Percentiles rank a stretch among this genome's conserved stretches.
phyloP scores from a whole-genome alignment of 106 monocot genomes.

The Allium sativum region DNA sequence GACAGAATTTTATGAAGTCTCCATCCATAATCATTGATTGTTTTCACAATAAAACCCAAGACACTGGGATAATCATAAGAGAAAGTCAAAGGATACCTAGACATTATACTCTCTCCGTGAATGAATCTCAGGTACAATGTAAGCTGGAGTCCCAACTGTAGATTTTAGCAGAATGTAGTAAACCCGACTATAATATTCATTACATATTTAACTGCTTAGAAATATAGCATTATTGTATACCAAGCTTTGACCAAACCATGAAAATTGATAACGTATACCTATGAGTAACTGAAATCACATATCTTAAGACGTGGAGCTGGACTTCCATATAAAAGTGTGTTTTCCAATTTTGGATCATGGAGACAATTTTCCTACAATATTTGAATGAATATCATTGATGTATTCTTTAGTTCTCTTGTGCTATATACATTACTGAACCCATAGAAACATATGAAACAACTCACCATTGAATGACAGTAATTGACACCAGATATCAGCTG shows the following conservation, averaged over 20 bases:
- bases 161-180: constrained; percentile 81
- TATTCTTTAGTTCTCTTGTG: neutral
- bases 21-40: too few species aligned
- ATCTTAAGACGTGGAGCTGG: constrained; percentile 84
- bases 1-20: too few species aligned
- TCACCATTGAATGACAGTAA: constrained; percentile 71
- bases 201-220: neutral
- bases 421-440: neutral
- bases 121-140: constrained; percentile 82
- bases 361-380: constrained; percentile 68
- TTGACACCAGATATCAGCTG: too few species aligned
- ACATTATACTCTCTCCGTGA: constrained; percentile 74
- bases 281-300: constrained; percentile 87
- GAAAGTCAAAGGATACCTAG: constrained; percentile 63
- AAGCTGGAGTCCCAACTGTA: constrained; percentile 81
- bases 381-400: neutral
- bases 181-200: constrained; percentile 30
- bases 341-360: constrained; percentile 79
- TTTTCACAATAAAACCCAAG: too few species aligned
- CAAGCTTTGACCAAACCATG: too few species aligned
- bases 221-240: too few species aligned
- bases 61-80: too few species aligned
- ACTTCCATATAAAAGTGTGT: constrained; percentile 78
- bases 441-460: neutral
- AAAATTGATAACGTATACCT: constrained; percentile 48